phyloP scores from a whole-genome alignment of 176 grass and related monocot species.

The Pontederia crassipes region DNA sequence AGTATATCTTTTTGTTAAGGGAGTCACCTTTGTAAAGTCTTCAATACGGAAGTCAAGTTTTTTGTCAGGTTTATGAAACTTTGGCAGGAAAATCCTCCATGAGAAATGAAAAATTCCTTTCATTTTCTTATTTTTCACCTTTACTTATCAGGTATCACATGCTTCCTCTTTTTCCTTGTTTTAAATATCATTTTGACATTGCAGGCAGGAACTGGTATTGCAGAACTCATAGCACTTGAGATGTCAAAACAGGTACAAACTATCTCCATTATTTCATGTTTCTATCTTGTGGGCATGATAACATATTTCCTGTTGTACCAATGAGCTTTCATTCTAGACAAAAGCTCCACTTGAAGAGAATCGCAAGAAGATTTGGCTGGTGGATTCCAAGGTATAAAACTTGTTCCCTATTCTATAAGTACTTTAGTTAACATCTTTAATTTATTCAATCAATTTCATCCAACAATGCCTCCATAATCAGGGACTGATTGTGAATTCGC shows the following conservation, averaged over 20 bases:
- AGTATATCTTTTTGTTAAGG: too few relatives aligned
- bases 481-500: conserved; percentile 73
- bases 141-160: background rate
- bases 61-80: too few relatives aligned
- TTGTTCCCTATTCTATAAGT: background rate
- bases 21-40: too few relatives aligned
- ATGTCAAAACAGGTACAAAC: conserved; percentile 78
- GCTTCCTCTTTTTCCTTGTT: background rate
- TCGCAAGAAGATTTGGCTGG: conserved; percentile 91
- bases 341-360: conserved; percentile 61
- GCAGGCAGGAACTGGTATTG: conserved; percentile 91
- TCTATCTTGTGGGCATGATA: background rate
- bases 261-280: background rate
- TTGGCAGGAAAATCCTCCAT: too few relatives aligned
- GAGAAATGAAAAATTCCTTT: too few relatives aligned
- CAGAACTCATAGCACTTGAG: conserved; percentile 91
- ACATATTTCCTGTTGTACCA: too few relatives aligned
- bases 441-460: background rate
- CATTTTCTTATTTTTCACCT: background rate
- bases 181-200: conserved; percentile 22
- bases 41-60: too few relatives aligned
- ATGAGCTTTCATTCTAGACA: conserved; percentile 33
- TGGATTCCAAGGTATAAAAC: conserved; percentile 79
- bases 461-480: conserved; percentile 28
- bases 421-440: too few relatives aligned